Evolutionary conservation across 805 yeast species (phyloP), one percentile per base, ranked within the genome.

Genomic region (Danielia reshetovae): DNA sequence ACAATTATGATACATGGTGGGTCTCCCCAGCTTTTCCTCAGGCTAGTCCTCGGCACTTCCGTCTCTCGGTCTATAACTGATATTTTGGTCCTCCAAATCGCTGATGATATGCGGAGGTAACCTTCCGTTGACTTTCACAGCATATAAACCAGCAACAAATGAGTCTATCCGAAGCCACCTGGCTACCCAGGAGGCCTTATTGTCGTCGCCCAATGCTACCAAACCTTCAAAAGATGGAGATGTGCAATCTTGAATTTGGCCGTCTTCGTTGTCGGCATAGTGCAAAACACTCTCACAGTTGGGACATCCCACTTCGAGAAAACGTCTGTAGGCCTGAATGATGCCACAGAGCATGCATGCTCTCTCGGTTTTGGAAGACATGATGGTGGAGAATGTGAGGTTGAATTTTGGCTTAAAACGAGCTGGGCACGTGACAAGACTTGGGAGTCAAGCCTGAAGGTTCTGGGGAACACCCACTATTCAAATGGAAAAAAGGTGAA

Each of bases 281-380:
- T 84, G 88, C 51, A 90, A 72, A 18, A 90, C 77, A 34, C 89
- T 79, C 52, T 87, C 97, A 65, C 98, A 90, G 69, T 90, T 90
- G 10, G 98, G 97, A 61, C 98, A 90, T 5, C 97, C 97, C 13
- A 77, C 77, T 38, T 79, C 80, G 32, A 84, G 77, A 57, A 93
- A 93, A 51, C 72, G 37, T 27, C 48, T 74, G 48, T 83, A 75
- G 4, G 95, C 78, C 53, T 86, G 95, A 36, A 90, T 85, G 35
- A 90, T 74, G 4, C 97, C 97, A 62, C 98, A 90, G 39, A 93
- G 75, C 96, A 90, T 85, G 54, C 98, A 90, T 6, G 97, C 97
- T 70, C 98, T 78, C 44, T 88, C 95, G 7, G 82, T 72, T 63
- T 80, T 75, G 23, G 75, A 64, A 10, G 81, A 67, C 73, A 68